phyloP scores from a whole-genome alignment of 345 rosid species.

The Citrus reticulata region DNA sequence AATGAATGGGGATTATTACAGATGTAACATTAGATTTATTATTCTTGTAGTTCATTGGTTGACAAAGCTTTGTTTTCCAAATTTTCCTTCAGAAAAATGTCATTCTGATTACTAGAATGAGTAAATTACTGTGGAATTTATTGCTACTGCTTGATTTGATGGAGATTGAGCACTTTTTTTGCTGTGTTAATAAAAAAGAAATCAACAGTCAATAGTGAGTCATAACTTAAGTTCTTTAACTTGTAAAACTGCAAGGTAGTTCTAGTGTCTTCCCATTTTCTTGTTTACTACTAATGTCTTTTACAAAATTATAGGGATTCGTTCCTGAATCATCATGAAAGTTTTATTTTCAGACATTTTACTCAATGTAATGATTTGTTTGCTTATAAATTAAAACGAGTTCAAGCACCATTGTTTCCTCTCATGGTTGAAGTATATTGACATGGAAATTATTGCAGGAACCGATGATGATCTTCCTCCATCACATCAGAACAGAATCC shows the following conservation, averaged over 20 bases:
- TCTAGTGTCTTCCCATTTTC: background rate
- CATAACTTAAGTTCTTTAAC: background rate
- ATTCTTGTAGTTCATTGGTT: background rate
- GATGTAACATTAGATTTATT: background rate
- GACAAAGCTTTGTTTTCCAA: background rate
- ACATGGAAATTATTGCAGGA: conserved; percentile 41
- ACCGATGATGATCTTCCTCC: conserved; percentile 91
- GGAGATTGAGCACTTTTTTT: background rate
- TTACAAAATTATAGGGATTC: background rate
- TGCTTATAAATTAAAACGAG: too few relatives aligned
- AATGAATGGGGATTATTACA: background rate
- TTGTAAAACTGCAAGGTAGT: background rate
- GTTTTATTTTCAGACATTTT: background rate
- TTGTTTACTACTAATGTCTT: background rate
- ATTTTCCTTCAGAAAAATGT: background rate
- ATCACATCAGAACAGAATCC: conserved; percentile 57
- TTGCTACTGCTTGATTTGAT: background rate
- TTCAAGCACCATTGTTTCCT: background rate
- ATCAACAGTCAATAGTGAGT: background rate
- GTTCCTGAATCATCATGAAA: background rate
- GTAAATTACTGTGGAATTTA: background rate
- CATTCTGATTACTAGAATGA: background rate
- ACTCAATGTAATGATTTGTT: background rate
- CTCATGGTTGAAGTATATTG: background rate
- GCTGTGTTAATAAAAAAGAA: background rate